phyloP scores from a whole-genome alignment of 352 stramenopile species.

The Phytopythium helicoides region DNA sequence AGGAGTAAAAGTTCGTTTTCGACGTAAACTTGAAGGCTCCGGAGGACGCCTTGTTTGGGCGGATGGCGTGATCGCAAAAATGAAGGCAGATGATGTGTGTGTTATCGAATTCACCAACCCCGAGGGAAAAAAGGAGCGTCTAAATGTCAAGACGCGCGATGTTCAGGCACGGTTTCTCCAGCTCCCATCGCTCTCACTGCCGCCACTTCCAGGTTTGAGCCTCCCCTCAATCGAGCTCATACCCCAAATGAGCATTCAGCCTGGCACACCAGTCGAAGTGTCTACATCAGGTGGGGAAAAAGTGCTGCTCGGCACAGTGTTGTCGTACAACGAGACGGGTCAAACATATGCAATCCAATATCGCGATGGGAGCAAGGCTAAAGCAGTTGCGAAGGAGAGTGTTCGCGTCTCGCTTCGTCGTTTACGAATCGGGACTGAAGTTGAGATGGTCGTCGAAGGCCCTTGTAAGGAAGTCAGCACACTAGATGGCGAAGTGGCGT shows the following conservation, averaged over 20 bases:
- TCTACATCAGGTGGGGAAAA: conserved; percentile 33
- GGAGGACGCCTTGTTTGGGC: conserved; percentile 28
- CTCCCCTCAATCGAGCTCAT: conserved; percentile 35
- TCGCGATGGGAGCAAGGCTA: conserved; percentile 56
- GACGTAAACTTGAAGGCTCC: conserved; percentile 15
- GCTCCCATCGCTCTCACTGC: conserved; percentile 25
- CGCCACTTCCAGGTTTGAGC: conserved; percentile 24
- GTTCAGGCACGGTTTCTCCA: conserved; percentile 44
- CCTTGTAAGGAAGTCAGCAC: conserved; percentile 72
- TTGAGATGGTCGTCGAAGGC: conserved; percentile 72
- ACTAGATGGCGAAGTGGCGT: conserved; percentile 65
- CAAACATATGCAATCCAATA: conserved; percentile 59
- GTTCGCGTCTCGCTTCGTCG: conserved; percentile 54
- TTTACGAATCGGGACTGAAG: conserved; percentile 57
- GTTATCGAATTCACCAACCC: conserved; percentile 35
- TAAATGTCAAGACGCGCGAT: conserved; percentile 46
- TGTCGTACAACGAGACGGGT: conserved; percentile 36
- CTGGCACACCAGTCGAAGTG: conserved; percentile 49
- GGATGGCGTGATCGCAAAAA: conserved; percentile 45
- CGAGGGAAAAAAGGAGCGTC: conserved; percentile 31
- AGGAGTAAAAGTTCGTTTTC: conserved; percentile 56
- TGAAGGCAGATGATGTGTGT: conserved; percentile 44
- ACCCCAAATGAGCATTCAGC: conserved; percentile 24
- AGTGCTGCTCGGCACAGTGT: conserved; percentile 43
- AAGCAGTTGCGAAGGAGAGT: conserved; percentile 43